Evolutionary conservation across 1,139 yeast species (phyloP).

Genomic region (Blastobotrys aristatus): DNA sequence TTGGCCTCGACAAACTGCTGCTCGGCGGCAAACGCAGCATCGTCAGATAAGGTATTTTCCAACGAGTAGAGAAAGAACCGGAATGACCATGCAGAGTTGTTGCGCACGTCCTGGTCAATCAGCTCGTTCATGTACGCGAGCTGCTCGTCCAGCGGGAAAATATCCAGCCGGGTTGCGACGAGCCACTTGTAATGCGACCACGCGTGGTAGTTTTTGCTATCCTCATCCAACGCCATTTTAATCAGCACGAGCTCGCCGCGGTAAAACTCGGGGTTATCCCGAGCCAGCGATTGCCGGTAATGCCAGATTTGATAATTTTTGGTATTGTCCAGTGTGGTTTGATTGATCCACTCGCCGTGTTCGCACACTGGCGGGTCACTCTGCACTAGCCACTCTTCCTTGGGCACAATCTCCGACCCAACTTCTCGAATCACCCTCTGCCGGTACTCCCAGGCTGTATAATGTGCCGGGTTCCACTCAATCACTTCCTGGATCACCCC

Average conservation of each 20-base stretch:
- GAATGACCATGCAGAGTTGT: constrained; percentile 94
- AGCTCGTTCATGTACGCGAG: constrained; percentile 47
- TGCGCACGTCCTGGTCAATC: constrained; percentile 62
- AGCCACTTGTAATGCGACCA: constrained; percentile 92
- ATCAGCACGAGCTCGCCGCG: constrained; percentile 60
- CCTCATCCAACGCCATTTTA: constrained; percentile 64
- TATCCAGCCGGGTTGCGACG: constrained; percentile 43
- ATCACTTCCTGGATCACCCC: constrained; percentile 61
- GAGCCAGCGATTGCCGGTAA: constrained; percentile 53
- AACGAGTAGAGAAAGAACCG: constrained; percentile 51
- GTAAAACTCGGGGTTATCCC: constrained; percentile 26
- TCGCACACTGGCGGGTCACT: constrained; percentile 32
- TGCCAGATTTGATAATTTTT: constrained; percentile 98
- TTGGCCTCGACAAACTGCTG: constrained; percentile 43
- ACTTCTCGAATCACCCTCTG: constrained; percentile 45
- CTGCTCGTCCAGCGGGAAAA: constrained; percentile 39
- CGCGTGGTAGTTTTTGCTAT: constrained; percentile 88
- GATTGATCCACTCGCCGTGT: constrained; percentile 63
- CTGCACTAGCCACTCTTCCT: constrained; percentile 32
- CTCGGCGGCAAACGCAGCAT: constrained; percentile 37
- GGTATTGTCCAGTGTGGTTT: constrained; percentile 66
- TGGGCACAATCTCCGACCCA: constrained; percentile 34
- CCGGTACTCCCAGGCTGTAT: constrained; percentile 83
- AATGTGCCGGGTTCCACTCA: constrained; percentile 76
- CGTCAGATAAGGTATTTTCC: constrained; percentile 17